These are phyloP conservation scores for Leccinum variabile DNA, from an alignment of 1,284 basidiomycete genomes.

Conservation along the genomic window DNA sequence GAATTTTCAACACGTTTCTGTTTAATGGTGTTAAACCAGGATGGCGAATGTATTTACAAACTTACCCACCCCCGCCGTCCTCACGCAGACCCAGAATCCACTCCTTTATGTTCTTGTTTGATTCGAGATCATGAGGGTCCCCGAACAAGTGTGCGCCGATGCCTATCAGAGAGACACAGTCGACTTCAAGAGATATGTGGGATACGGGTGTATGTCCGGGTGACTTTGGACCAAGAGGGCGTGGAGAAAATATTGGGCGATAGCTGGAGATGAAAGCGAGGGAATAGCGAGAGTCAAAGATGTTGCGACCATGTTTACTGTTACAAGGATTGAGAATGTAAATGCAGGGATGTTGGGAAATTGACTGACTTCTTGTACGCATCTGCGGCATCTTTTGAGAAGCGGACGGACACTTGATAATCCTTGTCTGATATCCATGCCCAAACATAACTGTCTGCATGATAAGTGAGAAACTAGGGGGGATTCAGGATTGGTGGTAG, in stretches of 20 bases:
- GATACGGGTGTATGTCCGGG: conserved; percentile 37
- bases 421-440: conserved; percentile 45
- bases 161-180: conserved; percentile 41
- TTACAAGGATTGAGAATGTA: conserved; percentile 2
- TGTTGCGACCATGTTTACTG: conserved; percentile 17
- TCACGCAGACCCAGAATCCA: conserved; percentile 51
- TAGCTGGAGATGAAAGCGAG: conserved; percentile 44
- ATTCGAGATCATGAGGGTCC: neutral
- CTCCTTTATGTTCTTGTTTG: conserved; percentile 32
- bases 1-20: conserved; percentile 48
- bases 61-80: conserved; percentile 57
- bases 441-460: conserved; percentile 43
- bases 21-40: conserved; percentile 12
- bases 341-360: neutral
- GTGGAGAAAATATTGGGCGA: conserved; percentile 47
- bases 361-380: conserved; percentile 35
- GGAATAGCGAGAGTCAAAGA: conserved; percentile 37
- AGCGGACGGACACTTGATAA: conserved; percentile 39
- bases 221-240: conserved; percentile 41
- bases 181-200: conserved; percentile 51
- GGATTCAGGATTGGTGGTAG: conserved; percentile 10
- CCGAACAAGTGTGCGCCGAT: conserved; percentile 13
- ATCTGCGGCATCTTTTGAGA: conserved; percentile 40
- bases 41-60: conserved; percentile 11
- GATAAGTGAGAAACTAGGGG: conserved; percentile 39